A percentile compares a stretch with the other conserved stretches of the same genome.
Evolutionary conservation across 805 yeast species (phyloP).

Genomic region (Myxozyma nipponensis): DNA sequence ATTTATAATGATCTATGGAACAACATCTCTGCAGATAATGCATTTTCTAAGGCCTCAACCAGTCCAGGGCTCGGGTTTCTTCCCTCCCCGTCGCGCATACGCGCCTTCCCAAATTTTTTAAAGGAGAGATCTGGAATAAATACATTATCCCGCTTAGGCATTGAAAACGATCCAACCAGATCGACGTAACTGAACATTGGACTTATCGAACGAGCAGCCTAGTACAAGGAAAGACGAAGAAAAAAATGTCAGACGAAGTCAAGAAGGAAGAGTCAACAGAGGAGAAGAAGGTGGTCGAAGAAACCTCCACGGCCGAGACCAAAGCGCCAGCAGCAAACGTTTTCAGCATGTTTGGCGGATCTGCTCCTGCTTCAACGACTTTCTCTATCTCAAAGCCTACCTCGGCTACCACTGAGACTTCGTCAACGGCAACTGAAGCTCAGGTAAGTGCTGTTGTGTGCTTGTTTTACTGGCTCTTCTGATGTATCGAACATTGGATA

Average conservation of each 20-base stretch:
- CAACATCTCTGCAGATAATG: no score
- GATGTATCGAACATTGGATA: no score
- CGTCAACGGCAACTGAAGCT: background rate
- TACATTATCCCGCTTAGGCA: no score
- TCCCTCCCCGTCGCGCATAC: no score
- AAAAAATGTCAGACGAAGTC: conserved; percentile 21
- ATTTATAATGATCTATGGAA: no score
- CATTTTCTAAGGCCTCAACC: no score
- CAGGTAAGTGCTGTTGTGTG: conserved; percentile 1
- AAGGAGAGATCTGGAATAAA: no score
- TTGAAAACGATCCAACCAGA: background rate
- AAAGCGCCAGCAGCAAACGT: conserved; percentile 61
- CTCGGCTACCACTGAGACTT: conserved; percentile 3
- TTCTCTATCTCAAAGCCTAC: conserved; percentile 8
- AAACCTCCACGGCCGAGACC: conserved; percentile 16
- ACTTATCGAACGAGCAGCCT: no score
- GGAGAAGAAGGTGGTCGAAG: conserved; percentile 6
- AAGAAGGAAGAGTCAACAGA: conserved; percentile 27
- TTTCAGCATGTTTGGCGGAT: conserved; percentile 92
- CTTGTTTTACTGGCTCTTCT: background rate
- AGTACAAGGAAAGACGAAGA: background rate
- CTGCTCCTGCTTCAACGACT: conserved; percentile 8
- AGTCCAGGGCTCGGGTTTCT: no score
- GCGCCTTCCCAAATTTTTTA: no score
- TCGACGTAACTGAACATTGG: no score